phyloP scores from a whole-genome alignment of 306 rosid genomes.

The Dicorynia guianensis region DNA sequence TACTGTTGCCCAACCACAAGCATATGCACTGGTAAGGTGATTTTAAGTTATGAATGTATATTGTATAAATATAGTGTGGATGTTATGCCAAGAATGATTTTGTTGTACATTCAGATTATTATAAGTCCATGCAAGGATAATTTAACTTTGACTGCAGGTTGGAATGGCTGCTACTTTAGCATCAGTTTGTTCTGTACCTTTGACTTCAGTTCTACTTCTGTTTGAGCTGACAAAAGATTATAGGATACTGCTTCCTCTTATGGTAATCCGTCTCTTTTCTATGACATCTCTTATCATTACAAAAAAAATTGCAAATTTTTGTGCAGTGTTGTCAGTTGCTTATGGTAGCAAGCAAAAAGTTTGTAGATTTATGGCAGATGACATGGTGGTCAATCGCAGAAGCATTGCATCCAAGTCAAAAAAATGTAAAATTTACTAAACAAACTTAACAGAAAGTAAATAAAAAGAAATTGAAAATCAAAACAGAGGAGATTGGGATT shows the following conservation, averaged over 20 bases:
- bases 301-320: not conserved
- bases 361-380: too few relatives aligned
- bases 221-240: slow-evolving; percentile 98
- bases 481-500: too few relatives aligned
- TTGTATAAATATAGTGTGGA: slow-evolving; percentile 21
- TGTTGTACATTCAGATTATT: slow-evolving; percentile 31
- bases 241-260: slow-evolving; percentile 95
- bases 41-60: slow-evolving; percentile 19
- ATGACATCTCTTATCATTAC: slow-evolving; percentile 16
- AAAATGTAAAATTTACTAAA: too few relatives aligned
- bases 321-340: too few relatives aligned
- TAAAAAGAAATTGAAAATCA: too few relatives aligned
- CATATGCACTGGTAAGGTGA: slow-evolving; percentile 87
- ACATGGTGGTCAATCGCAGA: too few relatives aligned
- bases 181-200: slow-evolving; percentile 94
- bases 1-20: slow-evolving; percentile 98
- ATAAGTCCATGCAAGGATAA: slow-evolving; percentile 31
- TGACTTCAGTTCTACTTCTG: slow-evolving; percentile 96
- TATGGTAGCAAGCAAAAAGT: too few relatives aligned
- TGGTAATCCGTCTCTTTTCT: slow-evolving; percentile 64
- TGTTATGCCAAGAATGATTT: slow-evolving; percentile 29
- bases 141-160: slow-evolving; percentile 63
- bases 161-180: slow-evolving; percentile 99
- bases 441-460: too few relatives aligned
- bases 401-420: too few relatives aligned